These are phyloP conservation scores for Magnolia sinica DNA, from an alignment of 164 flowering plant genomes.

Conservation along the genomic window DNA sequence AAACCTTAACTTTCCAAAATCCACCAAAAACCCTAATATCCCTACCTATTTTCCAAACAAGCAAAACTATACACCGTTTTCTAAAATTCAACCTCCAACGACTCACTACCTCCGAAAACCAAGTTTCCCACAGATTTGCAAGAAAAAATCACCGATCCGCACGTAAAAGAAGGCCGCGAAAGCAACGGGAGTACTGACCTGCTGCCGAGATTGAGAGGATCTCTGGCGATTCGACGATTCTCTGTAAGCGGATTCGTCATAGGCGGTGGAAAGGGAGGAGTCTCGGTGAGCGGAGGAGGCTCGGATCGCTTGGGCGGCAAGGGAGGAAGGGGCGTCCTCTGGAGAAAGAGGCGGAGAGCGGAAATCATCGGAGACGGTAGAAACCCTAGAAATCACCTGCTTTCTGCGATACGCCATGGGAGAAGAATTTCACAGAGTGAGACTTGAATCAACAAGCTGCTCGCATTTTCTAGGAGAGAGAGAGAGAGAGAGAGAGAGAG, in stretches of 20 bases:
- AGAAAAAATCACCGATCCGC: background rate
- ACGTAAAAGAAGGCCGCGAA: background rate
- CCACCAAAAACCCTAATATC: no score
- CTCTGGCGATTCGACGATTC: constrained; percentile 28
- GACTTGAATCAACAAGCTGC: background rate
- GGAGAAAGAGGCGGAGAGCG: constrained; percentile 17
- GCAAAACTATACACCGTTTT: no score
- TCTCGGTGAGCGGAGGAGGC: constrained; percentile 73
- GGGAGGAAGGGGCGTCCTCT: constrained; percentile 28
- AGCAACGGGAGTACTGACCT: background rate
- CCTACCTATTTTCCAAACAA: no score
- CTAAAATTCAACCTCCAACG: no score
- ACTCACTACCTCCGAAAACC: background rate
- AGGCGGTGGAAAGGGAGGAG: constrained; percentile 57
- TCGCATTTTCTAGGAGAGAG: background rate
- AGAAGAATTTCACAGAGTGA: background rate
- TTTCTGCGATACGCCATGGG: constrained; percentile 57
- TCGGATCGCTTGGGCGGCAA: constrained; percentile 87
- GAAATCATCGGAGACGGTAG: constrained; percentile 27
- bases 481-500: constrained; percentile 1
- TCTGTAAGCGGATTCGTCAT: constrained; percentile 31
- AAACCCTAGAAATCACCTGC: constrained; percentile 28
- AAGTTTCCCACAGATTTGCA: background rate
- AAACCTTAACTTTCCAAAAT: background rate
- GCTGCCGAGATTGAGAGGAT: constrained; percentile 15